Percentiles rank a stretch among this genome's conserved stretches.
These are phyloP conservation scores for Aspergillus ibericus DNA, from an alignment of 2,329 filamentous ascomycete species.

Conservation along the genomic window DNA sequence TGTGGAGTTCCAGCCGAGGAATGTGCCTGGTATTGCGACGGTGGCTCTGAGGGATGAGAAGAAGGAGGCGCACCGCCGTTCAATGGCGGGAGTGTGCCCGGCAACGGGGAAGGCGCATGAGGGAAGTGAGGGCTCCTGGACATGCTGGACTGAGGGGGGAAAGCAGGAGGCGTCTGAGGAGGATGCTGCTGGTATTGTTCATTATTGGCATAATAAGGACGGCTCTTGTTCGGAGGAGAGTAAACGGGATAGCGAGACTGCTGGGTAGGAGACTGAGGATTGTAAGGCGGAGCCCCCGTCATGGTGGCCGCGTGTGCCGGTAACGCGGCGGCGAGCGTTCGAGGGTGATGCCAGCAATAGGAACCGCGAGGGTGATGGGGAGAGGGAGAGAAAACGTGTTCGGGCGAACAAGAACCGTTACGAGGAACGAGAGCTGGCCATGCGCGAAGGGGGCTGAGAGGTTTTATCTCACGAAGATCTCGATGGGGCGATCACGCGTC, in stretches of 20 bases:
- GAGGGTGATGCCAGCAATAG: slow-evolving; percentile 6
- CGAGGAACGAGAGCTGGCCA: slow-evolving; percentile 15
- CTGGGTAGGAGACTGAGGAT: slow-evolving; percentile 47
- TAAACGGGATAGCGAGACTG: slow-evolving; percentile 44
- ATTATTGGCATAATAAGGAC: slow-evolving; percentile 44
- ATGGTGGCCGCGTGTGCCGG: slow-evolving; percentile 38
- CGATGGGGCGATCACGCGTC: slow-evolving; percentile 20
- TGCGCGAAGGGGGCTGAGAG: slow-evolving; percentile 16
- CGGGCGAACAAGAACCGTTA: slow-evolving; percentile 14
- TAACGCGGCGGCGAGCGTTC: slow-evolving; percentile 27
- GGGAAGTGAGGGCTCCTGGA: slow-evolving; percentile 43
- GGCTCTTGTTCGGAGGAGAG: slow-evolving; percentile 45
- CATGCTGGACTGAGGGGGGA: slow-evolving; percentile 35
- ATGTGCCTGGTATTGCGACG: slow-evolving; percentile 39
- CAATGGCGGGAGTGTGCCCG: slow-evolving; percentile 41
- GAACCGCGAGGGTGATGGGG: slow-evolving; percentile 7
- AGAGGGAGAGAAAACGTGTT: slow-evolving; percentile 8
- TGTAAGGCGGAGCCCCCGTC: slow-evolving; percentile 47
- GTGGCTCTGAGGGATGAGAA: slow-evolving; percentile 32
- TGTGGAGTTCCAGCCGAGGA: slow-evolving; percentile 31
- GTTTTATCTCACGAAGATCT: slow-evolving; percentile 9
- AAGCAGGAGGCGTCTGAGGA: slow-evolving; percentile 46
- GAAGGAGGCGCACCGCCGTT: slow-evolving; percentile 36
- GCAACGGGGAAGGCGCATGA: slow-evolving; percentile 43
- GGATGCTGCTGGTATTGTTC: slow-evolving; percentile 44